Percentiles rank a stretch among this genome's conserved stretches.
phyloP scores from a whole-genome alignment of 495 filamentous ascomycete species.

The Chaetomium cochliodes region DNA sequence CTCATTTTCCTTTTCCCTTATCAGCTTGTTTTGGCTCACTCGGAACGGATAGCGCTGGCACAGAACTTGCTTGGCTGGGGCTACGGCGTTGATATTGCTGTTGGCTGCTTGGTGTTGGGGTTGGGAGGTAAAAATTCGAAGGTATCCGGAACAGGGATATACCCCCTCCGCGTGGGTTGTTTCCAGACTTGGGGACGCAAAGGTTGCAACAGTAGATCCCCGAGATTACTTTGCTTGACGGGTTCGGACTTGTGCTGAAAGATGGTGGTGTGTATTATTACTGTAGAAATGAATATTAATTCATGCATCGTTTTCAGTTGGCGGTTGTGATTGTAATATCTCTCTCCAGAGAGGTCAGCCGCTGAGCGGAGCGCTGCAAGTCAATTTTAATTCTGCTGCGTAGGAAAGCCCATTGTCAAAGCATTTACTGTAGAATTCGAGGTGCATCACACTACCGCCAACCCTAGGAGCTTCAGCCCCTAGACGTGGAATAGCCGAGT shows the following conservation, averaged over 20 bases:
- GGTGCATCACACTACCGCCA: too few relatives aligned
- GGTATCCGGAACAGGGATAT: constrained; percentile 8
- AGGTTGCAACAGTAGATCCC: background rate
- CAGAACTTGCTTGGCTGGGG: background rate
- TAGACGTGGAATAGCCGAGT: too few relatives aligned
- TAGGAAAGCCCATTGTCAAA: too few relatives aligned
- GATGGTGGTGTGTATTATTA: background rate
- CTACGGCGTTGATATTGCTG: constrained; percentile 1
- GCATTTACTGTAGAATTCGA: too few relatives aligned
- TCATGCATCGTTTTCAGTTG: background rate
- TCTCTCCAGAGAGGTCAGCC: background rate
- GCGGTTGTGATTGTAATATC: background rate
- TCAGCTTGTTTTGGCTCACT: background rate
- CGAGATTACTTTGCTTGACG: background rate
- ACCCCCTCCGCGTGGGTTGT: constrained; percentile 9
- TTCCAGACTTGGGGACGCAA: background rate
- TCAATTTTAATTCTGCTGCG: too few relatives aligned
- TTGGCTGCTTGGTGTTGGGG: background rate
- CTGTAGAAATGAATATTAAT: background rate
- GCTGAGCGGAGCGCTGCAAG: too few relatives aligned
- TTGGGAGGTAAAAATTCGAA: background rate
- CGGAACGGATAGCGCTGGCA: background rate
- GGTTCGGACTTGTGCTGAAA: background rate
- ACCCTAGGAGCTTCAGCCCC: too few relatives aligned
- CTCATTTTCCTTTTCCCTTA: background rate